These are phyloP conservation scores for Teunomyces stri DNA, from an alignment of 805 yeast genomes.

Conservation along the genomic window DNA sequence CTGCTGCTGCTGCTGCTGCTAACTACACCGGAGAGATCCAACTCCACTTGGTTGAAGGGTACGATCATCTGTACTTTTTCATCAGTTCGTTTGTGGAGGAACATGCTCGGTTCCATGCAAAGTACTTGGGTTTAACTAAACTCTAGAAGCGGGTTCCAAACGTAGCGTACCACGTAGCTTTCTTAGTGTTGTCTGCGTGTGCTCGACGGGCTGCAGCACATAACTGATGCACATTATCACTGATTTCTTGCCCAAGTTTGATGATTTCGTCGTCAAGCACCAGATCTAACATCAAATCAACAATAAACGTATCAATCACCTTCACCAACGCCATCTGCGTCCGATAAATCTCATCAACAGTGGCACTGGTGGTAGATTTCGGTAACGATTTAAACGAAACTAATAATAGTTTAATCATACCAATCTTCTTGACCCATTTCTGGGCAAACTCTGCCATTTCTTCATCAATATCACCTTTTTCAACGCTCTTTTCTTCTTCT, in stretches of 20 bases:
- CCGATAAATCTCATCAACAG: conserved; percentile 47
- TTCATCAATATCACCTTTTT: conserved; percentile 12
- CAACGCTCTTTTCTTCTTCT: conserved; percentile 3
- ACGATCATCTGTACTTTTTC: conserved; percentile 89
- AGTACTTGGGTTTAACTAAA: conserved; percentile 44
- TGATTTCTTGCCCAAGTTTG: conserved; percentile 11
- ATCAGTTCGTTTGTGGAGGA: conserved; percentile 74
- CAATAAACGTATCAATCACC: conserved; percentile 56
- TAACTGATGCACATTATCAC: conserved; percentile 26
- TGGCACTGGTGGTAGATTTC: conserved; percentile 35
- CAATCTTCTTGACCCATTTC: conserved; percentile 52
- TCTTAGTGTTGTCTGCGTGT: conserved; percentile 50
- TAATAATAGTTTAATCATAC: conserved; percentile 56
- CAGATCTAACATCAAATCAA: conserved; percentile 51
- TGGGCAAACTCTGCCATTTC: conserved; percentile 42
- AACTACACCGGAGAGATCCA: conserved; percentile 59
- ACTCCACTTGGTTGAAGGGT: conserved; percentile 69
- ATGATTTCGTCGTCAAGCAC: conserved; percentile 32
- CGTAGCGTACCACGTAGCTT: conserved; percentile 55
- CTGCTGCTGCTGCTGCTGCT: conserved; percentile 56
- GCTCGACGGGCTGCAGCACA: conserved; percentile 42
- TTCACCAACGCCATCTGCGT: conserved; percentile 44
- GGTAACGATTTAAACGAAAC: conserved; percentile 60
- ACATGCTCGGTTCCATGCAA: conserved; percentile 87
- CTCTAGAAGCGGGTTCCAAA: conserved; percentile 47